Evolutionary conservation across 768 basidiomycete genomes (phyloP), one percentile per base, ranked within the genome.

Genomic region (Kwoniella europaea): DNA sequence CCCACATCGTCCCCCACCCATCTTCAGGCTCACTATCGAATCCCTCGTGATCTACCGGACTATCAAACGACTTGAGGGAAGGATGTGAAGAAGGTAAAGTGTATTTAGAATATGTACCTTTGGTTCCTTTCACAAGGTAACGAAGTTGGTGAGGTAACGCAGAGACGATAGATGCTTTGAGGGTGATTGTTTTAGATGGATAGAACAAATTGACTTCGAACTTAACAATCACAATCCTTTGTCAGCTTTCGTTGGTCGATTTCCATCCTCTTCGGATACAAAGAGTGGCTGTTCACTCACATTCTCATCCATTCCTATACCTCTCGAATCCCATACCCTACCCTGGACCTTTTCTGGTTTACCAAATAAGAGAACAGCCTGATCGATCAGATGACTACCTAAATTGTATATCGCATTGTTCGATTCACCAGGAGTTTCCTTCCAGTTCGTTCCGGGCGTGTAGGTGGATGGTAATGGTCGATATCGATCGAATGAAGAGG

Each of bases 331-430:
- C 73, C 71, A 73, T 27, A 63, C 63, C 53, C 74, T 69, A 29
- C 72, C 70, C 10, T 90, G 90, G 29, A 94, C 82, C 67, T 83
- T 88, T 42, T 86, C 79, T 0, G 93, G 93, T 60, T 88, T 85
- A 46, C 93, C 93, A 77, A 94, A 94, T 53, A 94, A 86, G 10
- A 85, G 85, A 41, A 93, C 84, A 5, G 88, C 86, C 82, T 93
- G 92, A 84, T 93, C 92, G 73, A 93, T 88, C 75, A 93, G 86
- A 81, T 94, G 92, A 9, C 90, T 84, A 4, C 91, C 92, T 22
- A 94, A 86, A 81, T 94, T 92, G 81, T 89, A 94, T 2, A 89
- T 88, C 29, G 88, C 85, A 4, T 92, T 91, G 57, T 87, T 87
- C 20, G 87, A 89, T 22, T 89, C 88, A 0, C 86, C 85, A 1